Evolutionary conservation across 768 basidiomycete species (phyloP).

Genomic region (Russula ochroleuca): DNA sequence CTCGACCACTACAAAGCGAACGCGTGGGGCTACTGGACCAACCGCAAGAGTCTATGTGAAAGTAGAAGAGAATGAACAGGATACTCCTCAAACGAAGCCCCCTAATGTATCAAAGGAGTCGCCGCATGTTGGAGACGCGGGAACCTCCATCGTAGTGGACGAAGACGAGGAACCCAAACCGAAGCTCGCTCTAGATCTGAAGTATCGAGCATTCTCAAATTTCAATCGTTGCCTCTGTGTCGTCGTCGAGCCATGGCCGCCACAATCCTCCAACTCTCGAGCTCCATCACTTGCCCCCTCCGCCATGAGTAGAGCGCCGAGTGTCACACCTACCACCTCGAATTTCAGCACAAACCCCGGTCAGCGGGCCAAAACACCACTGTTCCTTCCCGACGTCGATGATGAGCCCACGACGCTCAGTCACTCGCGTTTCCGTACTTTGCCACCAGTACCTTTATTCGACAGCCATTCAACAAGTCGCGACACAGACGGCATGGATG

Average conservation of each 20-base stretch:
- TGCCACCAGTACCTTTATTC: slow-evolving; percentile 45
- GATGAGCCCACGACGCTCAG: slow-evolving; percentile 42
- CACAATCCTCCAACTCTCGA: slow-evolving; percentile 39
- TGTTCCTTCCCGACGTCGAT: slow-evolving; percentile 68
- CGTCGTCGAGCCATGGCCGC: slow-evolving; percentile 78
- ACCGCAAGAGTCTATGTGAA: slow-evolving; percentile 3
- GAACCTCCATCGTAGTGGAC: slow-evolving; percentile 43
- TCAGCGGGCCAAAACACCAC: slow-evolving; percentile 53
- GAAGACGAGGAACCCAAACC: slow-evolving; percentile 67
- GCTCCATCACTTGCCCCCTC: slow-evolving; percentile 35
- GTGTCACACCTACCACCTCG: slow-evolving; percentile 36
- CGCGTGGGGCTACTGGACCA: background rate
- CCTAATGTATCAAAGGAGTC: slow-evolving; percentile 1
- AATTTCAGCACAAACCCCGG: slow-evolving; percentile 27
- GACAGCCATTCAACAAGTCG: slow-evolving; percentile 31
- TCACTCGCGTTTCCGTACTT: slow-evolving; percentile 31
- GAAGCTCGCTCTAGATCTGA: slow-evolving; percentile 61
- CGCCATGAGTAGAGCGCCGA: slow-evolving; percentile 33
- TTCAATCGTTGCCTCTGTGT: slow-evolving; percentile 72
- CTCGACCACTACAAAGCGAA: background rate
- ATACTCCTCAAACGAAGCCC: background rate
- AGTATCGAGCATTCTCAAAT: slow-evolving; percentile 67
- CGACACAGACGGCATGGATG: slow-evolving; percentile 34
- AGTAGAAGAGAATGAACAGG: slow-evolving; percentile 12
- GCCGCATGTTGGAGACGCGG: slow-evolving; percentile 29